Conservation (phyloP, 306 rosid genomes). For the Dalbergia cultrata region DNA sequence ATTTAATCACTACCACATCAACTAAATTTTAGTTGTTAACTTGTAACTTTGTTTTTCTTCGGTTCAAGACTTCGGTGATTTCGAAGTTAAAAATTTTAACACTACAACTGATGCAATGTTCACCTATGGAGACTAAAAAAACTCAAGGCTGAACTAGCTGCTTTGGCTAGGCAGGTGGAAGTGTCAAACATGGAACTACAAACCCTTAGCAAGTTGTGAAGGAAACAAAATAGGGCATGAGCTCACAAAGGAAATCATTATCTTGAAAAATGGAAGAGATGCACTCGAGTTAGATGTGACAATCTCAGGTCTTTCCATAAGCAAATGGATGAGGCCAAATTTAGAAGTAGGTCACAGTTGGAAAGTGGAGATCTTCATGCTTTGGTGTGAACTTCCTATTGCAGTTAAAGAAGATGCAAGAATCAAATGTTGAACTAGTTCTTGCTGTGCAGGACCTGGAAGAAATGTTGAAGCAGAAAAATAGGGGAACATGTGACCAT, state of each 20-base stretch:
- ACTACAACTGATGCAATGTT: no score
- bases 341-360: conserved; percentile 61
- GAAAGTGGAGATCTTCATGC: conserved; percentile 70
- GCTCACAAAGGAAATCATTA: conserved; percentile 65
- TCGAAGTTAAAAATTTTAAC: no score
- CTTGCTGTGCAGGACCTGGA: conserved; percentile 88
- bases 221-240: conserved; percentile 92
- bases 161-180: conserved; percentile 79
- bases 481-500: conserved; percentile 48
- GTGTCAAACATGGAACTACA: conserved; percentile 92
- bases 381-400: conserved; percentile 70
- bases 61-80: no score
- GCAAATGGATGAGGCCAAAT: conserved; percentile 64
- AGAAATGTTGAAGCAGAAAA: conserved; percentile 82
- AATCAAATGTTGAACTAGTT: conserved; percentile 84
- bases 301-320: conserved; percentile 69
- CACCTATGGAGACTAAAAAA: conserved; percentile 61
- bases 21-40: no score
- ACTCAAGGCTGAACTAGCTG: conserved; percentile 79
- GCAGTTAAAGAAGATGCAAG: conserved; percentile 89
- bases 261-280: conserved; percentile 88
- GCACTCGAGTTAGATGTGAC: conserved; percentile 67
- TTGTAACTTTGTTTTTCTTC: no score
- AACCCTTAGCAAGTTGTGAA: conserved; percentile 86
- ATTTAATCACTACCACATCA: no score